Percentiles rank a stretch among this genome's conserved stretches.
These are phyloP conservation scores for Edaphochlamys debaryana DNA, from an alignment of 139 green algal species.

Conservation along the genomic window DNA sequence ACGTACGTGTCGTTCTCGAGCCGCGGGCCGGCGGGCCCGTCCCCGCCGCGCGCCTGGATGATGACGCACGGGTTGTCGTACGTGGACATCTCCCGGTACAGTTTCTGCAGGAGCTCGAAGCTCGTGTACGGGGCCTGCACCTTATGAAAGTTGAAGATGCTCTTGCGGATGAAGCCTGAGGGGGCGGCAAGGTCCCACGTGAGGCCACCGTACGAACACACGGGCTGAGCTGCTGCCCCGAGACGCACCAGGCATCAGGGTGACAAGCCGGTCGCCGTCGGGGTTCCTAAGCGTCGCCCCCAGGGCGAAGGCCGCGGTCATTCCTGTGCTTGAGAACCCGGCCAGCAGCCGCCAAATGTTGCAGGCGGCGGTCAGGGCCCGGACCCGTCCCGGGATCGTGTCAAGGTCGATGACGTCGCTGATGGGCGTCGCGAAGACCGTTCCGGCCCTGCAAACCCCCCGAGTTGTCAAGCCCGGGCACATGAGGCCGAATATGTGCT, in stretches of 20 bases:
- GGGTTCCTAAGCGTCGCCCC: too few species aligned
- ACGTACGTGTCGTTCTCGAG: neutral
- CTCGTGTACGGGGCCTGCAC: neutral
- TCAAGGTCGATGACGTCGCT: neutral
- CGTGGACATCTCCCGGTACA: neutral
- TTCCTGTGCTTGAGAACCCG: neutral
- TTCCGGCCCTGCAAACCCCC: too few species aligned
- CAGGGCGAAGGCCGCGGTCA: too few species aligned
- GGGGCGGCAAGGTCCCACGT: too few species aligned
- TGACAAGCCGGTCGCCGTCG: too few species aligned
- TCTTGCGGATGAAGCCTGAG: neutral
- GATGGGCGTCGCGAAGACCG: neutral
- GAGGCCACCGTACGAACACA: too few species aligned
- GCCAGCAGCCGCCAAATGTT: neutral
- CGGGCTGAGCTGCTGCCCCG: too few species aligned
- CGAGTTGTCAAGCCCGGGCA: neutral
- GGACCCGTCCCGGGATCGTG: neutral
- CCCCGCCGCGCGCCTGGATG: neutral
- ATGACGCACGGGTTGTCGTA: neutral
- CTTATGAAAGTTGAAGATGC: neutral
- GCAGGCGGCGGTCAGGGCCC: neutral
- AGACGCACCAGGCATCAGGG: too few species aligned
- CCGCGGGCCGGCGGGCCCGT: neutral
- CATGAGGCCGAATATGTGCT: too few species aligned
- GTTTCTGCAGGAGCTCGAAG: neutral